Percentiles rank a stretch among this genome's conserved stretches.
Evolutionary conservation across 371 early-diverging fungal genomes (phyloP).

Genomic region (Mortierella sp.): DNA sequence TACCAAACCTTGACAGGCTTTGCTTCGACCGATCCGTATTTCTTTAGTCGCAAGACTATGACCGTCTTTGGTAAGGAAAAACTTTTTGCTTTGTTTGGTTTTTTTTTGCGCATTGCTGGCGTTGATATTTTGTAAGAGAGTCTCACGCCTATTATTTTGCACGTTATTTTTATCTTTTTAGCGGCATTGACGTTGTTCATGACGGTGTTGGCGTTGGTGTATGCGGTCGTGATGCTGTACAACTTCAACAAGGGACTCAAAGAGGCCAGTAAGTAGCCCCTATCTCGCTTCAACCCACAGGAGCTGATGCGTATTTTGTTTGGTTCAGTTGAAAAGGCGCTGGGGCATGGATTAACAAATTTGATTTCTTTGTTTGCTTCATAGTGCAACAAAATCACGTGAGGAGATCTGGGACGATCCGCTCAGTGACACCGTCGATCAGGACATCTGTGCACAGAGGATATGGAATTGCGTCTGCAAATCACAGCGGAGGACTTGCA

Average conservation of each 20-base stretch:
- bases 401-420: background rate
- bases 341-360: too few relatives aligned
- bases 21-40: slow-evolving; percentile 37
- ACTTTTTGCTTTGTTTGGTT: too few relatives aligned
- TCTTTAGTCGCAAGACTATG: slow-evolving; percentile 51
- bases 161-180: background rate
- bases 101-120: background rate
- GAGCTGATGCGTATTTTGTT: too few relatives aligned
- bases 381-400: slow-evolving; percentile 1
- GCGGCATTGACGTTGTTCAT: slow-evolving; percentile 39
- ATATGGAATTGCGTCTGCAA: background rate
- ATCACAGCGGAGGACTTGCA: background rate
- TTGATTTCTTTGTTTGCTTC: too few relatives aligned
- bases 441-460: background rate
- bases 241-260: slow-evolving; percentile 56
- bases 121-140: background rate
- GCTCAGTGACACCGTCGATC: background rate
- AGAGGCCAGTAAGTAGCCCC: slow-evolving; percentile 39
- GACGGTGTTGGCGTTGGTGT: slow-evolving; percentile 31
- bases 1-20: slow-evolving; percentile 31
- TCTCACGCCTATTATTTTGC: background rate
- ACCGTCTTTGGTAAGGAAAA: slow-evolving; percentile 54
- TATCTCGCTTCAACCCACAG: too few relatives aligned
- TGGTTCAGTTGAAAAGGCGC: too few relatives aligned
- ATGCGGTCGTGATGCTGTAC: slow-evolving; percentile 46